Evolutionary conservation across 148 eudicot species (phyloP).

Genomic region (Spergularia bocconei): DNA sequence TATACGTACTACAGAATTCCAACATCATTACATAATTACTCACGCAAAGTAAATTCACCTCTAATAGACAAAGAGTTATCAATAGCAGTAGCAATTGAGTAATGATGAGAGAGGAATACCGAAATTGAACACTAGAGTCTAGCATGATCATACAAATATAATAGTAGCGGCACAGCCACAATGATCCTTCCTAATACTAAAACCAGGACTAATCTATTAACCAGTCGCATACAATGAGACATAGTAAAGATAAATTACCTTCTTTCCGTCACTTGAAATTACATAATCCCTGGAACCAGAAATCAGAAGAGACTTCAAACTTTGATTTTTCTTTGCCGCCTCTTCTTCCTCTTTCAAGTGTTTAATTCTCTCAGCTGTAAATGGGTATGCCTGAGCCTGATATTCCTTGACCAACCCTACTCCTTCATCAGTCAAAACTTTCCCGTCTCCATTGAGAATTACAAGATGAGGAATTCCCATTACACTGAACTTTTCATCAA

Average conservation of each 20-base stretch:
- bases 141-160: neutral
- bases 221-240: neutral
- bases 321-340: constrained; percentile 39
- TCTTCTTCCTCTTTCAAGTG: constrained; percentile 46
- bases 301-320: constrained; percentile 44
- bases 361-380: constrained; percentile 34
- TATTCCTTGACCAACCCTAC: constrained; percentile 40
- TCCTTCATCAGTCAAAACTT: constrained; percentile 38
- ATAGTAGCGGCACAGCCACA: neutral
- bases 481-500: constrained; percentile 33
- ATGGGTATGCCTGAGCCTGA: constrained; percentile 40
- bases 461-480: constrained; percentile 50
- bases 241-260: constrained; percentile 25
- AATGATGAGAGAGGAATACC: neutral
- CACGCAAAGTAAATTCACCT: too few relatives aligned
- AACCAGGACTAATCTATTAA: neutral
- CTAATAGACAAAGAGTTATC: too few relatives aligned
- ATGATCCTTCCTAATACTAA: neutral
- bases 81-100: too few relatives aligned
- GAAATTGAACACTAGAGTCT: neutral
- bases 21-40: neutral
- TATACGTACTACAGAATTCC: neutral
- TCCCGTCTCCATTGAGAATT: constrained; percentile 39
- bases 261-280: constrained; percentile 33
- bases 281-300: constrained; percentile 42